Evolutionary conservation across 768 basidiomycete species (phyloP), one percentile per base, ranked within the genome.

Genomic region (Lactarius deliciosus): DNA sequence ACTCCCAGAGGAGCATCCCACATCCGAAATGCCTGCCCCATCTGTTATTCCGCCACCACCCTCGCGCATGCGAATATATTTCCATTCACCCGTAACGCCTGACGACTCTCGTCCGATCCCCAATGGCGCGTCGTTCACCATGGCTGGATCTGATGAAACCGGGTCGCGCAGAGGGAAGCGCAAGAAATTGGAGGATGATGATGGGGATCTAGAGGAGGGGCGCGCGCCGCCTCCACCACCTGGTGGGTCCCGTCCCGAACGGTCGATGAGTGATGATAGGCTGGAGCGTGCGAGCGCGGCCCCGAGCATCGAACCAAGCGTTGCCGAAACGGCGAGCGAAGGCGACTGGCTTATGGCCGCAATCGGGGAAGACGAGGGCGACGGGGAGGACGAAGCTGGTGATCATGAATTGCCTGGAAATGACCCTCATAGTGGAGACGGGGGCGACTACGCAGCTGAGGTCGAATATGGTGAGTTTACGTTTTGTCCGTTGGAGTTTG

Each of bases 321-420:
- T 82, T n/a, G 80, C 79, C 57, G 82, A 83, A 73, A 81, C 85
- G 40, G 76, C 77, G 40, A 91, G 89, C 76, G 91, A 93, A 75
- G 87, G 81, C 61, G 91, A 93, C 77, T 93, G 91, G 91, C 81
- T 92, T 53, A 92, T 93, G 91, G 91, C 90, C 74, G 91, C 91
- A 60, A 93, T 92, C 72, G 87, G 83, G 64, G 88, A 87, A 74
- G 87, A 84, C 71, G 87, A 86, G 72, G 86, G 79, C 64, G 88
- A 85, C 65, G 82, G 70, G 16, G 73, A 73, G 43, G 75, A 72
- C 54, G 74, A 68, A 57, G 74, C 73, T 11, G 74, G 68, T 53
- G 74, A 75, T 58, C 71, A 34, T 18, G 63, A 53, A 11, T 38
- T 64, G 38, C 22, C 56, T 61, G 62, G 54, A 36, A 55, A 64